Base-by-base conservation (phyloP, 176 grass and related monocot species). In the Elymus sibiricus region DNA sequence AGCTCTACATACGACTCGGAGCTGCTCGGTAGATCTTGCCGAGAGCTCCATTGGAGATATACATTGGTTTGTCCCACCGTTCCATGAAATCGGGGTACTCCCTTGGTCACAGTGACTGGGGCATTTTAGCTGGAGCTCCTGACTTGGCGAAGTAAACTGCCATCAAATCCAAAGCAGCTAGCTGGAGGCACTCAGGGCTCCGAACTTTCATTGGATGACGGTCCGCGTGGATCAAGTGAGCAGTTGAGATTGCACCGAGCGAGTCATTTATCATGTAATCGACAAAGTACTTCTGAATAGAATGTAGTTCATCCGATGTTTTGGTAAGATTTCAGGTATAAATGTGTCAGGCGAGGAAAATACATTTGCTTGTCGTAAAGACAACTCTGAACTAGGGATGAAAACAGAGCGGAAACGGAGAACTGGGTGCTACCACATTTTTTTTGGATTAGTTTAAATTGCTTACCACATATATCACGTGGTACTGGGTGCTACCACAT, bases 41-140 rank as follows among this genome's bases (percentile, higher is more conserved):
- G 2, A 98, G 37, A 83, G 90, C 86, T 14, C 91, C 91, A 13
- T 38, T 77, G 1, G 95, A 98, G 71, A 72, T 34, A 75, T 92
- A 95, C 80, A 77, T 93, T 24, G 90, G 84, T 37, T 53, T 92
- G 32, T 98, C 91, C 82, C 87, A 90, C 17, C 96, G 90, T 39
- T 98, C 93, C 96, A 94, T 89, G 83, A 98, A 98, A 82, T 98
- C 91, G 13, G 96, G 93, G 63, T 82, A 95, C 85, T 89, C 74
- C 88, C 86, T 92, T n/a, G 90, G 96, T 84, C 65, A 90, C 38
- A 98, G 65, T 10, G 74, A 43, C 24, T 25, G 46, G 25, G 88
- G 93, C 88, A 98, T 95, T 79, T 94, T 90, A 17, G 96, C 96
- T 58, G 90, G 92, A 86, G 86, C 84, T 62, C 96, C 96, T 0